Evolutionary conservation across 805 yeast species (phyloP).

Genomic region (Debaryomyces hansenii): DNA sequence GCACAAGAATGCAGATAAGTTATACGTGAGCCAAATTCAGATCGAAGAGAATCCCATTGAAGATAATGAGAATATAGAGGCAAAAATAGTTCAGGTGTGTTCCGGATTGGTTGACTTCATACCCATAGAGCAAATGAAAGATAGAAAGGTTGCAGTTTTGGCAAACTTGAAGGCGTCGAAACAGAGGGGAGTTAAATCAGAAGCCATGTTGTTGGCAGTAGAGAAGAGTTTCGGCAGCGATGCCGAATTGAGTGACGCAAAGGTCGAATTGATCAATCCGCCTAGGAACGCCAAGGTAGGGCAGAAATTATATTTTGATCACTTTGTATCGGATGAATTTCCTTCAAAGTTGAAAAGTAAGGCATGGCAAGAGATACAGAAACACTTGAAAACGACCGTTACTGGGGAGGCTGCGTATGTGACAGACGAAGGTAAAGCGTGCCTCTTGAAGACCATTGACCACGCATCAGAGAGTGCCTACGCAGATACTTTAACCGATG

Average conservation of each 20-base stretch:
- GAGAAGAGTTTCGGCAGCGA: slow-evolving; percentile 16
- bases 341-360: slow-evolving; percentile 31
- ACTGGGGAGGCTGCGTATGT: slow-evolving; percentile 29
- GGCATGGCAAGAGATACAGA: slow-evolving; percentile 33
- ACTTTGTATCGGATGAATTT: slow-evolving; percentile 10
- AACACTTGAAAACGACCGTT: slow-evolving; percentile 26
- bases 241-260: slow-evolving; percentile 8
- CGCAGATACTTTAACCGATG: neutral
- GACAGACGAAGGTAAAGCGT: slow-evolving; percentile 18
- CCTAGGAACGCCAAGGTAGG: slow-evolving; percentile 43
- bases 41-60: slow-evolving; percentile 16
- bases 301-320: slow-evolving; percentile 36
- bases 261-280: slow-evolving; percentile 49
- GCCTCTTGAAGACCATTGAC: slow-evolving; percentile 8
- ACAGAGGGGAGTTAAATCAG: slow-evolving; percentile 61
- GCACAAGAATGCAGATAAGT: slow-evolving; percentile 60
- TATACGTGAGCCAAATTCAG: slow-evolving; percentile 55
- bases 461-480: slow-evolving; percentile 4
- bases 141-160: slow-evolving; percentile 50
- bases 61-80: slow-evolving; percentile 6
- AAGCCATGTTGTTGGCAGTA: slow-evolving; percentile 71
- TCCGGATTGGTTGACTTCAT: slow-evolving; percentile 56
- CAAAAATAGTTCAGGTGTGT: slow-evolving; percentile 45
- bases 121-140: slow-evolving; percentile 36
- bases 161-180: slow-evolving; percentile 61